Evolutionary conservation across 1,139 yeast genomes (phyloP).

Genomic region (Wickerhamiella pararugosa): DNA sequence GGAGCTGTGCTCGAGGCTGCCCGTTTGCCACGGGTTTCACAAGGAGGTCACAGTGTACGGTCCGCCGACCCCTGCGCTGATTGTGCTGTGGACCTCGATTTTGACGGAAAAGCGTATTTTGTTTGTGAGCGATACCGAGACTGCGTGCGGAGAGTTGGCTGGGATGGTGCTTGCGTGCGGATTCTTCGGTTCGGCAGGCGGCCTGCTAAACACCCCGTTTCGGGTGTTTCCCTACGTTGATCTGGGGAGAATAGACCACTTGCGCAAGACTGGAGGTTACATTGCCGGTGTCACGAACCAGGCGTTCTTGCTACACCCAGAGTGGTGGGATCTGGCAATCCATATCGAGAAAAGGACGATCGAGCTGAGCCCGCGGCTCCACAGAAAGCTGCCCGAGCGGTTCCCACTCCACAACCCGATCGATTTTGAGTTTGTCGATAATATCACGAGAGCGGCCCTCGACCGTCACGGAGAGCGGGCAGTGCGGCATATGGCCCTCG

Average conservation of each 20-base stretch:
- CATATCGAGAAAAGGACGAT: slow-evolving; percentile 37
- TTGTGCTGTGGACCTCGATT: slow-evolving; percentile 41
- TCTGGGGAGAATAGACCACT: slow-evolving; percentile 42
- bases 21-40: slow-evolving; percentile 17
- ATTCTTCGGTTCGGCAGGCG: slow-evolving; percentile 44
- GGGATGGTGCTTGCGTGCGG: slow-evolving; percentile 40
- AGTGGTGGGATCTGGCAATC: slow-evolving; percentile 45
- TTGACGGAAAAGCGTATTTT: slow-evolving; percentile 43
- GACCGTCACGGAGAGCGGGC: slow-evolving; percentile 10
- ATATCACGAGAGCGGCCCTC: background rate
- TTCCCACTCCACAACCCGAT: slow-evolving; percentile 8
- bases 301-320: slow-evolving; percentile 42
- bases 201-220: slow-evolving; percentile 36
- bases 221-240: slow-evolving; percentile 47
- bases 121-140: slow-evolving; percentile 36
- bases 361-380: slow-evolving; percentile 21
- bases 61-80: slow-evolving; percentile 41
- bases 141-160: slow-evolving; percentile 40
- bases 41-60: slow-evolving; percentile 37
- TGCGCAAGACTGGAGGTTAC: slow-evolving; percentile 38
- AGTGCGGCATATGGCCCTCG: slow-evolving; percentile 8
- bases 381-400: slow-evolving; percentile 9
- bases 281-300: slow-evolving; percentile 59
- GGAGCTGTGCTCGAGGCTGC: slow-evolving; percentile 1
- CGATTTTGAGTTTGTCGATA: slow-evolving; percentile 5